These are phyloP conservation scores for Colletotrichum melonis DNA, from an alignment of 2,329 filamentous ascomycete species.

Conservation along the genomic window DNA sequence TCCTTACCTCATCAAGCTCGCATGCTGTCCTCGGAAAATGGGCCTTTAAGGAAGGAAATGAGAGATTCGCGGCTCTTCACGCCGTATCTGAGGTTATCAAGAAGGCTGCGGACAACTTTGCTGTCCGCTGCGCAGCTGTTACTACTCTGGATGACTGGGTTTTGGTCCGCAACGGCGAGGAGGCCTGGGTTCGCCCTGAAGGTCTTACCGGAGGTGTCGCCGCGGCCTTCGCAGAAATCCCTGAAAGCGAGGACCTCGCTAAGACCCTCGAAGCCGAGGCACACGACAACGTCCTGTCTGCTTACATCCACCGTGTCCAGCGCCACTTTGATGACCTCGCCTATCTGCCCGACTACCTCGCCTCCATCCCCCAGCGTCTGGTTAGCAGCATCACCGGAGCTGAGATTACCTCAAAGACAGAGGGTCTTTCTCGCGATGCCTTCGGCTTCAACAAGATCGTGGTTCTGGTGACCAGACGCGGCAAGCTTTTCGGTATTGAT, in stretches of 20 bases:
- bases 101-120: conserved; percentile 74
- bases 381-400: conserved; percentile 73
- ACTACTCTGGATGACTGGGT: conserved; percentile 80
- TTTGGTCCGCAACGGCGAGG: conserved; percentile 83
- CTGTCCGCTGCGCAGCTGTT: conserved; percentile 81
- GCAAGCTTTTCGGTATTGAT: conserved; percentile 84
- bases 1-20: conserved; percentile 80
- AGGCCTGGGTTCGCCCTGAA: conserved; percentile 85
- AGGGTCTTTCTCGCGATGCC: conserved; percentile 71
- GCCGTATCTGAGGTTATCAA: conserved; percentile 86
- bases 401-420: conserved; percentile 54
- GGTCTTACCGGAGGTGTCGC: conserved; percentile 83
- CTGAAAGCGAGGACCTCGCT: conserved; percentile 78
- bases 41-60: conserved; percentile 62
- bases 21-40: conserved; percentile 82
- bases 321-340: conserved; percentile 85
- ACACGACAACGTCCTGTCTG: conserved; percentile 80
- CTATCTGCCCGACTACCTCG: conserved; percentile 79
- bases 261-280: conserved; percentile 88
- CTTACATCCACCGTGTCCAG: conserved; percentile 88
- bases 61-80: conserved; percentile 66
- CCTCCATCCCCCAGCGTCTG: conserved; percentile 75
- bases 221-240: conserved; percentile 83
- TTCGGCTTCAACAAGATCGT: conserved; percentile 93
- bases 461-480: conserved; percentile 82